These are phyloP conservation scores for Amanita pallidorosea DNA, from an alignment of 768 basidiomycete genomes.

Conservation along the genomic window DNA sequence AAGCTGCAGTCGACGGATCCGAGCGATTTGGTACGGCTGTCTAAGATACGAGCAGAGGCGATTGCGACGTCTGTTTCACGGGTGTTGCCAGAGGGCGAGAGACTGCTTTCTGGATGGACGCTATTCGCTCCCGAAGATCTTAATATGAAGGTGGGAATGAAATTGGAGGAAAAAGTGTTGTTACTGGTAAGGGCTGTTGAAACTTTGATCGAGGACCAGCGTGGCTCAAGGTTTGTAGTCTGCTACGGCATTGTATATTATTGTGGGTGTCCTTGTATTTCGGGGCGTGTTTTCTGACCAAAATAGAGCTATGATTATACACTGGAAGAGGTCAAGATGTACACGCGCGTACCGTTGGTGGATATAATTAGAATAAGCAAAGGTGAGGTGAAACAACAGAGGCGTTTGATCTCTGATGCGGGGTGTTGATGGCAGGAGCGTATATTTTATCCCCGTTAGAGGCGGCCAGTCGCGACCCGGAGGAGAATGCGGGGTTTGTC, in stretches of 20 bases:
- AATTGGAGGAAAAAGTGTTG: slow-evolving; percentile 91
- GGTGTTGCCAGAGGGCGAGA: slow-evolving; percentile 68
- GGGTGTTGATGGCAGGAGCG: slow-evolving; percentile 43
- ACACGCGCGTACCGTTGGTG: slow-evolving; percentile 80
- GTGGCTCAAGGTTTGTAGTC: slow-evolving; percentile 14
- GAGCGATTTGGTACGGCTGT: slow-evolving; percentile 76
- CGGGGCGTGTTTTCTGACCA: slow-evolving; percentile 16
- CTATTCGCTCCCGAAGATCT: slow-evolving; percentile 75
- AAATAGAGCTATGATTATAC: slow-evolving; percentile 79
- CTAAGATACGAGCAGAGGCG: slow-evolving; percentile 84
- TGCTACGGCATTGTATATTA: slow-evolving; percentile 60
- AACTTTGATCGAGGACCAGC: neutral
- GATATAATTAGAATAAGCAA: slow-evolving; percentile 70
- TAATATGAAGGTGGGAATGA: slow-evolving; percentile 60
- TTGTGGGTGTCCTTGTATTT: slow-evolving; percentile 37
- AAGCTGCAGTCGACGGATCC: slow-evolving; percentile 90
- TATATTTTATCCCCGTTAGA: slow-evolving; percentile 93
- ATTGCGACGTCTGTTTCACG: slow-evolving; percentile 80
- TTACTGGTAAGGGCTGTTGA: slow-evolving; percentile 53
- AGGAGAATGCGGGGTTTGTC: slow-evolving; percentile 83
- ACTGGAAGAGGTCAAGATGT: slow-evolving; percentile 84
- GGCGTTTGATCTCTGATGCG: slow-evolving; percentile 4
- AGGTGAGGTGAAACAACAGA: slow-evolving; percentile 33
- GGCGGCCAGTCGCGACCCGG: slow-evolving; percentile 79
- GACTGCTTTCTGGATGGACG: slow-evolving; percentile 82